These are phyloP conservation scores for Isabelozyma rhagii DNA, from an alignment of 805 yeast species.

Conservation along the genomic window DNA sequence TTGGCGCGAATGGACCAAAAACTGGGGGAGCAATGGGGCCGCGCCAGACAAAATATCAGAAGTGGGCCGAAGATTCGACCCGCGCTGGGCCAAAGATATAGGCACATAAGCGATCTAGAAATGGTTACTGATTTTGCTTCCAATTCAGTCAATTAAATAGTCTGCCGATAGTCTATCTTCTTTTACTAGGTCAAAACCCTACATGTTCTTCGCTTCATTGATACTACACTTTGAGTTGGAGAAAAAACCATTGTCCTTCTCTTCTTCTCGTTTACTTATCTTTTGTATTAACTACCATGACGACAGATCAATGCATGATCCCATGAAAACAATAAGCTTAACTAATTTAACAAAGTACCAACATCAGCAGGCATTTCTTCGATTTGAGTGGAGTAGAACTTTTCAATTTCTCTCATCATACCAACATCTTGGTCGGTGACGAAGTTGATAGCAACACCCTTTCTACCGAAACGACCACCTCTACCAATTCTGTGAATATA, in stretches of 20 bases:
- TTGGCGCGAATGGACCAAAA: too few species aligned
- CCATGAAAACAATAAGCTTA: background rate
- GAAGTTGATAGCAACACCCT: slow-evolving; percentile 96
- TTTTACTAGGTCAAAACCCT: too few species aligned
- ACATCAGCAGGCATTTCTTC: slow-evolving; percentile 87
- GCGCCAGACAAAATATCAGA: too few species aligned
- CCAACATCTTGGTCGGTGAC: slow-evolving; percentile 76
- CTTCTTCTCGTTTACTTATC: background rate
- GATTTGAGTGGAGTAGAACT: slow-evolving; percentile 83
- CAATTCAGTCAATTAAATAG: too few species aligned
- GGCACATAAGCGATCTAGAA: too few species aligned
- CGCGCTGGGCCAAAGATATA: too few species aligned
- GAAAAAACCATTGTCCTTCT: too few species aligned
- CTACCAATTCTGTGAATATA: slow-evolving; percentile 98
- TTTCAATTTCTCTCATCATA: slow-evolving; percentile 81
- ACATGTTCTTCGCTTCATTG: background rate
- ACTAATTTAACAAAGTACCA: slow-evolving; percentile 42
- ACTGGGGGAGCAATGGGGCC: too few species aligned
- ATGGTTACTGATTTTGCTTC: too few species aligned
- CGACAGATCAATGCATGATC: background rate
- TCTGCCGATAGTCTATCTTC: too few species aligned
- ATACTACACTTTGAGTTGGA: too few species aligned
- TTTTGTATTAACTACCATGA: background rate
- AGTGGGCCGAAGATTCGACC: too few species aligned
- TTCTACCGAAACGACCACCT: slow-evolving; percentile 98